Evolutionary conservation across 768 basidiomycete species (phyloP), one percentile per base, ranked within the genome.

Genomic region (Lepiota venenata): DNA sequence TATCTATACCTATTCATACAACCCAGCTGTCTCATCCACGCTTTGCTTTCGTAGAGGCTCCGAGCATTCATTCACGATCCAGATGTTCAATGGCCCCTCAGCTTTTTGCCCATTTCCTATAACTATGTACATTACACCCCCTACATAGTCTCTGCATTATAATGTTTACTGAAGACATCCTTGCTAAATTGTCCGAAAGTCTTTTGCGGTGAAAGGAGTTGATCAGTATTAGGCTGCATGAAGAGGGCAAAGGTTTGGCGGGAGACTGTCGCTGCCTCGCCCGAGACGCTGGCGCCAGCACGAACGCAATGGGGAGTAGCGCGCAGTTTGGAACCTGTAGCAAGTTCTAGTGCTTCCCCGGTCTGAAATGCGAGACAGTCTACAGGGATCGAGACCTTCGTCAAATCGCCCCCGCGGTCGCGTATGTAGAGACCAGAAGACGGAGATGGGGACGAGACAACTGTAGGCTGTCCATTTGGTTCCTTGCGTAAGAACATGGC

Each of bases 241-340:
- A 91, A 90, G 11, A 94, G 67, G 9, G 89, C 91, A 62, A 93
- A 91, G 0, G 97, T 98, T 68, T 98, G 94, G 49, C 96, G 77
- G 22, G 79, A 80, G 45, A 93, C 78, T 21, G 69, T 71, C 8
- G 77, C 78, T 11, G 71, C 66, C 14, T 74, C 25, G 25, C 25
- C 71, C 48, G 68, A 56, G 36, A 71, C 72, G 3, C 68, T 68
- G 5, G 86, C 91, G 4, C 53, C 53, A 4, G 92, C 85, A 56
- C 86, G 82, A 40, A 98, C 96, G 60, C 91, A 97, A 61, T 98
- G 96, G 11, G 96, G 96, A 0, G 97, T 99, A 0, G 97, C 97
- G 40, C 86, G 81, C 14, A 99, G 76, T 52, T 77, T 81, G 12
- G 85, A 83, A 9, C 78, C 83, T 1, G 96, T 98, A 20, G 95